Conservation (phyloP, 1,284 basidiomycete genomes). For the Amylostereum chailletii region DNA sequence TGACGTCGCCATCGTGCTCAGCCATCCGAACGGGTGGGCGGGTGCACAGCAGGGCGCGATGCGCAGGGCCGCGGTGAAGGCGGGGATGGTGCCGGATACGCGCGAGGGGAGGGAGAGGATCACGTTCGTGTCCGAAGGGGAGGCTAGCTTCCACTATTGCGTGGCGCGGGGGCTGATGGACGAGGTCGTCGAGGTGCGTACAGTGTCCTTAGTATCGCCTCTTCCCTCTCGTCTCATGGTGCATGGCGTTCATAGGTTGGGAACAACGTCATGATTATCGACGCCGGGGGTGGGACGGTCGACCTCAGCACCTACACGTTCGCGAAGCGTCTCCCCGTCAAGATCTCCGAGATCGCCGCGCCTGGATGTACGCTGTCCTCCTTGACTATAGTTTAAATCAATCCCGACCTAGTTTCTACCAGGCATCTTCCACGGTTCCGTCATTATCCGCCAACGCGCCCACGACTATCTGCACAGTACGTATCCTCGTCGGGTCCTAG, state of each 20-base stretch:
- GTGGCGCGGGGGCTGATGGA: slow-evolving; percentile 23
- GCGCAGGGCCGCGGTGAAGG: slow-evolving; percentile 21
- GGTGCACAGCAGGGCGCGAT: slow-evolving; percentile 26
- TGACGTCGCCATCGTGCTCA: slow-evolving; percentile 22
- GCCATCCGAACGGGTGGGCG: slow-evolving; percentile 31
- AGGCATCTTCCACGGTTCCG: slow-evolving; percentile 28
- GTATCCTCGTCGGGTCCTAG: slow-evolving; percentile 11
- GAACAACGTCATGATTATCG: slow-evolving; percentile 9
- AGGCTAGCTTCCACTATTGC: slow-evolving; percentile 36
- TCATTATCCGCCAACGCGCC: slow-evolving; percentile 36
- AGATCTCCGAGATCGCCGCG: slow-evolving; percentile 7
- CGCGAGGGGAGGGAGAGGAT: slow-evolving; percentile 21
- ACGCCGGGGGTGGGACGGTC: slow-evolving; percentile 12
- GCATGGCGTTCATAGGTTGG: neutral
- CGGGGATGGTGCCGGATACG: slow-evolving; percentile 18
- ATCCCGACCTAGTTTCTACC: neutral
- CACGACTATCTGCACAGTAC: slow-evolving; percentile 19
- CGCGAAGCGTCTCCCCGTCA: slow-evolving; percentile 1
- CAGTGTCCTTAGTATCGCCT: neutral
- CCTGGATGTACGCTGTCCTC: slow-evolving; percentile 4
- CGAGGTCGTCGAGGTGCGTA: slow-evolving; percentile 16
- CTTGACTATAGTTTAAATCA: neutral
- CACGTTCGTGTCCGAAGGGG: slow-evolving; percentile 35
- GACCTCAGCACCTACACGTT: slow-evolving; percentile 11
- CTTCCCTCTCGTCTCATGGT: neutral